Percentiles rank a stretch among this genome's conserved stretches.
Conservation (phyloP, 2,329 filamentous ascomycete genomes). For the Claviceps lovelessii region DNA sequence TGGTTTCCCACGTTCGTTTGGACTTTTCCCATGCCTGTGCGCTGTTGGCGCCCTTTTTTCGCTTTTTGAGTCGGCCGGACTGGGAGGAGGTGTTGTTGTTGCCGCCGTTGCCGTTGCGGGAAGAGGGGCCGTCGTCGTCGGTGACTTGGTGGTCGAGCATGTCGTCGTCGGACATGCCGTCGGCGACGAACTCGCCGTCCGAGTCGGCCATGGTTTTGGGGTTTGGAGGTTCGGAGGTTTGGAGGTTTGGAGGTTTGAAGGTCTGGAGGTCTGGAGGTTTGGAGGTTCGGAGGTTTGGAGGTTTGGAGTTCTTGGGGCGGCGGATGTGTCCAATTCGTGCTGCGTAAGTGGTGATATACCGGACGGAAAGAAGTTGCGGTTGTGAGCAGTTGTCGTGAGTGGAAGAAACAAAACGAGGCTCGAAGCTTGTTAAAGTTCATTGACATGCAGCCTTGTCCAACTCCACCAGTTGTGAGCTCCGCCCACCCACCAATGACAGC, state of each 20-base stretch:
- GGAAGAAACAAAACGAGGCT: not conserved
- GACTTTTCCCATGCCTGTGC: conserved; percentile 53
- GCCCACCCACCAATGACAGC: too few species aligned
- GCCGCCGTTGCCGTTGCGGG: conserved; percentile 8
- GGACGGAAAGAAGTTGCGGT: not conserved
- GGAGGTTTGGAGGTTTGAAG: too few species aligned
- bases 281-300: too few species aligned
- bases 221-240: too few species aligned
- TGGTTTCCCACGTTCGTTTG: conserved; percentile 55
- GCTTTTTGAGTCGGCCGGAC: conserved; percentile 10
- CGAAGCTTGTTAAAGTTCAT: not conserved
- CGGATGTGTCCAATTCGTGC: too few species aligned
- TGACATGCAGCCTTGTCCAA: not conserved
- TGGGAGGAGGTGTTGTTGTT: conserved; percentile 6
- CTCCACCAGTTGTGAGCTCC: not conserved
- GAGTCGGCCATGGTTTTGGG: conserved; percentile 49
- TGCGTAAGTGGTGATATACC: not conserved
- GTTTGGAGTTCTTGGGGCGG: too few species aligned
- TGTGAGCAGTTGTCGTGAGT: not conserved
- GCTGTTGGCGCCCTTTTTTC: conserved; percentile 21
- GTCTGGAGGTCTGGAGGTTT: too few species aligned
- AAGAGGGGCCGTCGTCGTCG: conserved; percentile 20
- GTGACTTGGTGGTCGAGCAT: conserved; percentile 30
- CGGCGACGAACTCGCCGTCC: conserved; percentile 54
- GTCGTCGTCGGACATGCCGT: conserved; percentile 52